These are phyloP conservation scores for Peribolospora baueri DNA, from an alignment of 768 basidiomycete genomes.

Conservation along the genomic window DNA sequence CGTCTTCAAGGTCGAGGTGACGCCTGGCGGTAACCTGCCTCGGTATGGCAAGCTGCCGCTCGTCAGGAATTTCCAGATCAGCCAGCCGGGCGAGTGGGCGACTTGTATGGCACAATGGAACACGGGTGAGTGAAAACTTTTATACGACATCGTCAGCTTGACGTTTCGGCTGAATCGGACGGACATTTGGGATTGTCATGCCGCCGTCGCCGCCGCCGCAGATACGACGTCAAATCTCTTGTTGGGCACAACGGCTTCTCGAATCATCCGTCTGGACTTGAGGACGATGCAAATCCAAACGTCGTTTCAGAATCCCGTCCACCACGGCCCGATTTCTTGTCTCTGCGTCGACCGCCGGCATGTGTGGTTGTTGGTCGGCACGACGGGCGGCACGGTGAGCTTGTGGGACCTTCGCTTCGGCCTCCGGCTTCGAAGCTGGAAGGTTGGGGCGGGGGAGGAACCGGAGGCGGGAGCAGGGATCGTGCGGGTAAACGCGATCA, in stretches of 20 bases:
- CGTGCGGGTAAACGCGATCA: conserved; percentile 44
- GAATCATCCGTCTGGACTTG: conserved; percentile 52
- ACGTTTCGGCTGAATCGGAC: background rate
- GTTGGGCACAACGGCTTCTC: conserved; percentile 59
- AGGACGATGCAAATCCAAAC: conserved; percentile 56
- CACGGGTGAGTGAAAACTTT: conserved; percentile 28
- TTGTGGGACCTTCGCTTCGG: conserved; percentile 95
- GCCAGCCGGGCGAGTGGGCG: conserved; percentile 50
- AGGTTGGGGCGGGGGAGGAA: conserved; percentile 27
- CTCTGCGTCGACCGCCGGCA: conserved; percentile 61
- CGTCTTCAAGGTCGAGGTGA: conserved; percentile 57
- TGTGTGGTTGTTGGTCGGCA: conserved; percentile 73
- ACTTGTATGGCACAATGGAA: conserved; percentile 62
- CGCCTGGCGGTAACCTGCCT: conserved; percentile 40
- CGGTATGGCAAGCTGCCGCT: conserved; percentile 60
- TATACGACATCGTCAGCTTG: background rate
- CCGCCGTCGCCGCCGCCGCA: conserved; percentile 12
- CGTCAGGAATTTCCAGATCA: conserved; percentile 55
- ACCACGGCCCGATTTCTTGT: conserved; percentile 64
- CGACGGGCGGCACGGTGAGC: conserved; percentile 55
- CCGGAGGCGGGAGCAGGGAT: conserved; percentile 13
- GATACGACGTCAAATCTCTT: conserved; percentile 60
- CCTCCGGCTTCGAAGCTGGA: conserved; percentile 66
- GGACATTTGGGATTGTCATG: background rate
- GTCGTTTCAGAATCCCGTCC: conserved; percentile 57